Evolutionary conservation across 495 filamentous ascomycete genomes (phyloP), one percentile per base, ranked within the genome.

Genomic region (Tuber magnatum): DNA sequence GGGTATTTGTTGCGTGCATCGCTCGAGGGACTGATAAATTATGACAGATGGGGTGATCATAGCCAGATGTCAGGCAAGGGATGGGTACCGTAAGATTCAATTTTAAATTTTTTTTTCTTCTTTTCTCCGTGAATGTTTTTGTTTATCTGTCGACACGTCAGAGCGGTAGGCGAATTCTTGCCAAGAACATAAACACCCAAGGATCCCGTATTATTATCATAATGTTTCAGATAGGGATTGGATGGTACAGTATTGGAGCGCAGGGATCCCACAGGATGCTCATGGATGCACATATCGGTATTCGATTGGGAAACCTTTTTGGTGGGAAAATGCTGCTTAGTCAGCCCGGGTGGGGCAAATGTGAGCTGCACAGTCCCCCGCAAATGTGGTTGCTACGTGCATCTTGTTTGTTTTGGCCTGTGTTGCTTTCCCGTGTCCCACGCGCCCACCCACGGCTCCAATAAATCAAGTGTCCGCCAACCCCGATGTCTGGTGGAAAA

Each of bases 41-140:
- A 20, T 35, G 28, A 28, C 35, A 7, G 32, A 65, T 65, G 28
- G 28, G 28, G 56, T 20, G 56, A 35, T 18, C 3, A 35, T 65
- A 6, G 28, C 56, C 56, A 35, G n/a, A 32, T 65, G 28, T 65
- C n/a, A 28, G 32, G 56, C 56, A 35, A 18, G 56, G 28, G 56
- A 35, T 35, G 28, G 12, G n/a, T 61, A 56, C 7, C 24, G 1
- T 20, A 24, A 24, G 28, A 56, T 56, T 20, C 18, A 16, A 44
- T 44, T 44, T 44, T n/a, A 72, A 56, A 46, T 69, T 71, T 56
- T 44, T 38, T 46, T 40, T 46, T 72, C 24, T 40, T 39, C 51
- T 61, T 18, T 28, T 77, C 74, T 69, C 14, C 16, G 1, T 24
- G 43, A 35, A 24, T 77, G 10, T 48, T 42, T 73, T 74, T 74